A percentile compares a stretch with the other conserved stretches of the same genome.
These are phyloP conservation scores for Phytophthora nicotianae DNA, from an alignment of 352 stramenopile species.

Conservation along the genomic window DNA sequence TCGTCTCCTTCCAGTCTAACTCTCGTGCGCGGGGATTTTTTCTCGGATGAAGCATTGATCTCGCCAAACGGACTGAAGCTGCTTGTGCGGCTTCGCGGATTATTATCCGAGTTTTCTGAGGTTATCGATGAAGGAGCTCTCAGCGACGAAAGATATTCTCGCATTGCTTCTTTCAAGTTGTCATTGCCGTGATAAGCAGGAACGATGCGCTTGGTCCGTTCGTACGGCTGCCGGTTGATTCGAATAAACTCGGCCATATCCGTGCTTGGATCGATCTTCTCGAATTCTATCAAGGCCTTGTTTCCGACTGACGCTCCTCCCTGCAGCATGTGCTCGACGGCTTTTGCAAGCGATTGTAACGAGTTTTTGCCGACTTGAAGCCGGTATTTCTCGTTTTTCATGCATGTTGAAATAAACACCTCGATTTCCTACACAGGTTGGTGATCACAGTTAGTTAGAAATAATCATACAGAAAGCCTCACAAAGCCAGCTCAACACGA, in stretches of 20 bases:
- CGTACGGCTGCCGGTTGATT: constrained; percentile 48
- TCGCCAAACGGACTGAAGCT: constrained; percentile 3
- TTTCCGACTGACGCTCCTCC: constrained; percentile 42
- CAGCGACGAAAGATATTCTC: constrained; percentile 46
- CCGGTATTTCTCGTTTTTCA: constrained; percentile 89
- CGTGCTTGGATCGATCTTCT: constrained; percentile 54
- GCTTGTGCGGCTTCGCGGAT: constrained; percentile 6
- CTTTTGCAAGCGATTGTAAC: constrained; percentile 69
- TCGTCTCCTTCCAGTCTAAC: constrained; percentile 3
- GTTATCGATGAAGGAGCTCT: constrained; percentile 10
- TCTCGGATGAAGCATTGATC: constrained; percentile 15
- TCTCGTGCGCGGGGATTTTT: constrained; percentile 12
- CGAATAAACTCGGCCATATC: constrained; percentile 77
- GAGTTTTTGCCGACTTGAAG: constrained; percentile 85
- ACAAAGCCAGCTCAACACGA: constrained; percentile 1
- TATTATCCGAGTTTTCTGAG: constrained; percentile 29
- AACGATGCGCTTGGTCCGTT: constrained; percentile 52
- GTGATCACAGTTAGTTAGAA: constrained; percentile 4
- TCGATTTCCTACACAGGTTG: constrained; percentile 63
- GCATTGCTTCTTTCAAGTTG: constrained; percentile 58
- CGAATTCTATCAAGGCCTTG: constrained; percentile 46
- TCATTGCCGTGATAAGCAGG: constrained; percentile 55
- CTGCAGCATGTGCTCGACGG: constrained; percentile 64
- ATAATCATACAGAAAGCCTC: not conserved
- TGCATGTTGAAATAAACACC: constrained; percentile 73